Conservation (phyloP, 2,329 filamentous ascomycete genomes). For the Madurella mycetomatis region DNA sequence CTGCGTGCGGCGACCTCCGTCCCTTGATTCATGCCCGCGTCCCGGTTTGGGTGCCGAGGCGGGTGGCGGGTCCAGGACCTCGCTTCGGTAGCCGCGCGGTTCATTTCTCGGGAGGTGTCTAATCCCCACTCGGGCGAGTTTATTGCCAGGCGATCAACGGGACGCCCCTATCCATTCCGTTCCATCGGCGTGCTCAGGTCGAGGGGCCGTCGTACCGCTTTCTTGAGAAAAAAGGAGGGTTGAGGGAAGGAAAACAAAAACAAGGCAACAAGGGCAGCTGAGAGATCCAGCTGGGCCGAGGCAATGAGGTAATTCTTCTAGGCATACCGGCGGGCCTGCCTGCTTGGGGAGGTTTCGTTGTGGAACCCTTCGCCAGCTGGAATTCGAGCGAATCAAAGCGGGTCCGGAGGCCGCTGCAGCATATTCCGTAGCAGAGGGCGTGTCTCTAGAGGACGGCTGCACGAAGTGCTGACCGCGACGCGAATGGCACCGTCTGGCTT, state of each 20-base stretch:
- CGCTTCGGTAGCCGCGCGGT: background rate
- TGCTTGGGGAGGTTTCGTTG: conserved; percentile 1
- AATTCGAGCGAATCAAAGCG: conserved; percentile 19
- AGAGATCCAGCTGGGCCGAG: background rate
- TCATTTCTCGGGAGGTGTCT: background rate
- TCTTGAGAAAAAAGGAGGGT: too few species aligned
- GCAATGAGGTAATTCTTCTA: conserved; percentile 14
- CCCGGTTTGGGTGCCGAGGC: conserved; percentile 6
- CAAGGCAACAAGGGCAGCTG: background rate
- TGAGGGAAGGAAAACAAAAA: too few species aligned
- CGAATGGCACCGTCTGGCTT: background rate
- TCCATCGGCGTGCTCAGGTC: background rate
- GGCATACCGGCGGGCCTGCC: conserved; percentile 1
- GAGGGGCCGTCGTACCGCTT: too few species aligned
- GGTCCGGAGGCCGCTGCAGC: conserved; percentile 16
- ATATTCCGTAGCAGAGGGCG: conserved; percentile 15
- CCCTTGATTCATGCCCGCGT: background rate
- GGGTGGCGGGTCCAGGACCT: conserved; percentile 7
- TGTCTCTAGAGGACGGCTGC: conserved; percentile 16
- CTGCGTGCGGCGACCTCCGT: background rate
- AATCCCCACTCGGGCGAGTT: background rate
- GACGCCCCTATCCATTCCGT: background rate
- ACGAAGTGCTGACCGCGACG: conserved; percentile 10
- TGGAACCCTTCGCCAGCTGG: conserved; percentile 12
- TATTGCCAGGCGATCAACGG: background rate